Evolutionary conservation across 2,329 filamentous ascomycete genomes (phyloP).

Genomic region (Pleurostoma richardsiae): DNA sequence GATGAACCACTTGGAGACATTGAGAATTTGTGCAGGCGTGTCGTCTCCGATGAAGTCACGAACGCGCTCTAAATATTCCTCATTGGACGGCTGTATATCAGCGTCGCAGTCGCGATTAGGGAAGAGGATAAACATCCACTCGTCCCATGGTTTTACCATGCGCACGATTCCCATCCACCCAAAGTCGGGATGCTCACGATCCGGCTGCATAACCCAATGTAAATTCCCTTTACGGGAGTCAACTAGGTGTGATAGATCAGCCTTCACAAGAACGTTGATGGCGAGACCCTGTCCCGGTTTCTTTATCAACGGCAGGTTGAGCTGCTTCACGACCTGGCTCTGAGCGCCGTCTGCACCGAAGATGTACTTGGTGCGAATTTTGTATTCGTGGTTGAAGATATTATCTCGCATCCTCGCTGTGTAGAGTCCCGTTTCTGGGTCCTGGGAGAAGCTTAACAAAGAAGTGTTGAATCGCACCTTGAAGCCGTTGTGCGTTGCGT

Average conservation of each 20-base stretch:
- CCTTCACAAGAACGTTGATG: slow-evolving; percentile 31
- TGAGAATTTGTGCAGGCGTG: slow-evolving; percentile 42
- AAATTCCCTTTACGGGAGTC: slow-evolving; percentile 49
- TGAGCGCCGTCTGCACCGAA: slow-evolving; percentile 49
- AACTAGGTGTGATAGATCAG: slow-evolving; percentile 43
- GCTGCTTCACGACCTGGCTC: slow-evolving; percentile 29
- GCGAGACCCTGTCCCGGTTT: slow-evolving; percentile 29
- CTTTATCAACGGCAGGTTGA: slow-evolving; percentile 26
- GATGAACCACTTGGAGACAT: slow-evolving; percentile 53
- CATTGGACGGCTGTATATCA: slow-evolving; percentile 16
- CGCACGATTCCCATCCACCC: slow-evolving; percentile 44
- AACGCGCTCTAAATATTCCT: slow-evolving; percentile 40
- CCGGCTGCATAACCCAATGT: slow-evolving; percentile 55
- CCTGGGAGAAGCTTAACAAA: slow-evolving; percentile 25
- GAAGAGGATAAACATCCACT: slow-evolving; percentile 52
- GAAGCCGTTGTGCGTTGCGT: slow-evolving; percentile 33
- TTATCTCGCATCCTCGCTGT: slow-evolving; percentile 28
- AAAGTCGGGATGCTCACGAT: slow-evolving; percentile 43
- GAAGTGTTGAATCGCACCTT: slow-evolving; percentile 34
- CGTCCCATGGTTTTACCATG: slow-evolving; percentile 60
- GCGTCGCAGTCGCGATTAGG: too few species aligned
- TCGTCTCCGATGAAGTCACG: slow-evolving; percentile 51
- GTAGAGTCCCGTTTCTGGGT: slow-evolving; percentile 11
- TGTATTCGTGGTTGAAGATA: slow-evolving; percentile 28
- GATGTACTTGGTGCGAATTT: slow-evolving; percentile 44